Percentiles rank a stretch among this genome's conserved stretches.
Conservation (phyloP, 768 basidiomycete genomes). For the Suillus occidentalis region DNA sequence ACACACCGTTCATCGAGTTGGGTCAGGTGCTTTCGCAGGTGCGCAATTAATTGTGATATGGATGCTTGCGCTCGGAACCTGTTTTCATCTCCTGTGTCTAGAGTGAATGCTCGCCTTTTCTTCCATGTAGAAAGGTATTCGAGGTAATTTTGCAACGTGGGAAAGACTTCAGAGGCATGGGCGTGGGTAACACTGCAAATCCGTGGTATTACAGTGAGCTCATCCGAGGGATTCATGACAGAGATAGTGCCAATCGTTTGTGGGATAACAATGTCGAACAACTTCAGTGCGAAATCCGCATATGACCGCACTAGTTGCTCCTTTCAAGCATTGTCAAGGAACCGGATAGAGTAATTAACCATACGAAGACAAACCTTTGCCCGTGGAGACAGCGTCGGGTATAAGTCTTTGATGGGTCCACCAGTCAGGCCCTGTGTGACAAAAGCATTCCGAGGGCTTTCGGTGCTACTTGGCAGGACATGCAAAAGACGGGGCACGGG, state of each 20-base stretch:
- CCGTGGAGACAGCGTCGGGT: constrained; percentile 1
- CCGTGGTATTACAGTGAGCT: constrained; percentile 5
- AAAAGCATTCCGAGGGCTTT: not conserved
- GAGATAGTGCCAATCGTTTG: constrained; percentile 7
- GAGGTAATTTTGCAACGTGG: too few relatives aligned
- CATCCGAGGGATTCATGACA: not conserved
- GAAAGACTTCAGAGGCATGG: too few relatives aligned
- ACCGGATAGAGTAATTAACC: not conserved
- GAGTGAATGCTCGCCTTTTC: not conserved
- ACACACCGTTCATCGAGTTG: too few relatives aligned
- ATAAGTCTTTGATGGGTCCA: not conserved
- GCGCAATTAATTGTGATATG: constrained; percentile 8
- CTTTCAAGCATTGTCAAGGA: not conserved
- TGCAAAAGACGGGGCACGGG: constrained; percentile 4
- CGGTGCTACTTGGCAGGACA: not conserved
- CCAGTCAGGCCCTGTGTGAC: constrained; percentile 2
- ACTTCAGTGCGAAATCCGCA: constrained; percentile 10
- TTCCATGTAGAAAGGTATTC: too few relatives aligned
- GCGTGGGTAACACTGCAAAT: not conserved
- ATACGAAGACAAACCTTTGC: constrained; percentile 6
- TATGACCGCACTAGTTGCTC: constrained; percentile 14
- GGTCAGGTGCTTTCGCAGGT: constrained; percentile 2
- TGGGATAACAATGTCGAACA: constrained; percentile 10
- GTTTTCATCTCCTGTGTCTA: constrained; percentile 4
- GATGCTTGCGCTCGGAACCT: constrained; percentile 9